Evolutionary conservation across 2,329 filamentous ascomycete species (phyloP).

Genomic region (Aspergillus sp.): DNA sequence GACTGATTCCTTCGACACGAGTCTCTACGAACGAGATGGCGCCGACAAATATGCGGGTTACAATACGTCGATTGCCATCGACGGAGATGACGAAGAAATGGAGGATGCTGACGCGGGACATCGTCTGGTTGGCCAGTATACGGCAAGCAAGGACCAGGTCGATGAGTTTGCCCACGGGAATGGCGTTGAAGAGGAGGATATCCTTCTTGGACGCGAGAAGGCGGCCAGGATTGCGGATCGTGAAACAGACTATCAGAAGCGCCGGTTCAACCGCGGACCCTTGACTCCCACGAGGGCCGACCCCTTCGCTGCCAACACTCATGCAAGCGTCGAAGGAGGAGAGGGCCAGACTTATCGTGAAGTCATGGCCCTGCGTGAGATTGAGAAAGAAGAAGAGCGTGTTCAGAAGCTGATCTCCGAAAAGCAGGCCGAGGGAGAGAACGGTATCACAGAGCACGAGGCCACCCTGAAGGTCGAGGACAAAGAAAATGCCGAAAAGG

Average conservation of each 20-base stretch:
- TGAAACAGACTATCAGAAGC: constrained; percentile 96
- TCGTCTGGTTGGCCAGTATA: constrained; percentile 88
- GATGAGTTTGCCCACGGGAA: constrained; percentile 82
- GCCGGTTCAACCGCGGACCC: constrained; percentile 71
- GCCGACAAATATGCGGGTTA: constrained; percentile 81
- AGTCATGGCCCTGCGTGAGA: constrained; percentile 79
- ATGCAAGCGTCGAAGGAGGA: constrained; percentile 58
- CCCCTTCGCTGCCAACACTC: constrained; percentile 69
- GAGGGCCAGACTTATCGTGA: constrained; percentile 80
- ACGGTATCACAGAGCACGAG: constrained; percentile 57
- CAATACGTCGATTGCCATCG: constrained; percentile 75
- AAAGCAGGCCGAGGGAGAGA: constrained; percentile 54
- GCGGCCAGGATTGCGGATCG: constrained; percentile 84
- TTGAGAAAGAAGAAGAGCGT: constrained; percentile 89
- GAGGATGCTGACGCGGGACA: constrained; percentile 67
- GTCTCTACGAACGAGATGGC: constrained; percentile 73
- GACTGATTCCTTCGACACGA: constrained; percentile 75
- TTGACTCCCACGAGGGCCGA: constrained; percentile 81
- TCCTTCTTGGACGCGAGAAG: constrained; percentile 76
- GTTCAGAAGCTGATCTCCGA: constrained; percentile 73
- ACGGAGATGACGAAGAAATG: constrained; percentile 69
- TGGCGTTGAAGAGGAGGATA: constrained; percentile 86
- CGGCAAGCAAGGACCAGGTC: constrained; percentile 81
- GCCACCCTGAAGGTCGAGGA: constrained; percentile 65
- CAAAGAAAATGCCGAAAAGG: constrained; percentile 65